Conservation (phyloP, 1,139 yeast genomes). For the Saccharomyces hybrid region DNA sequence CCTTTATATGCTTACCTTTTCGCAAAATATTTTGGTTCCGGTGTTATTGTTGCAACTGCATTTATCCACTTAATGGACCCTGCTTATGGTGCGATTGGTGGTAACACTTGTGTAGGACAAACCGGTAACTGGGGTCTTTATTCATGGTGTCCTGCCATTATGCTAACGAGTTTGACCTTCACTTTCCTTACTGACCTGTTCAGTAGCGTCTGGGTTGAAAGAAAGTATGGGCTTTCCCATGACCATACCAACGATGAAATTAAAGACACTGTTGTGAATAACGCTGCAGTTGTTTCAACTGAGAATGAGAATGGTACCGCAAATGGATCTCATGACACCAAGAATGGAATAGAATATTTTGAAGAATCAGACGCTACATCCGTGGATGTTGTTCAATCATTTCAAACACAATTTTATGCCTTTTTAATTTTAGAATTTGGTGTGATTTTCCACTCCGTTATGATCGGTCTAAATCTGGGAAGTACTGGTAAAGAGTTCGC, state of each 20-base stretch:
- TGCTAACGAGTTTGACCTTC: background rate
- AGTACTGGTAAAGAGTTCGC: slow-evolving; percentile 70
- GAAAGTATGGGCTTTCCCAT: background rate
- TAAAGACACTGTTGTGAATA: background rate
- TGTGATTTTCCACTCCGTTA: slow-evolving; percentile 71
- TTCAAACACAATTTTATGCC: slow-evolving; percentile 24
- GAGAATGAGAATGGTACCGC: background rate
- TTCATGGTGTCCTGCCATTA: slow-evolving; percentile 58
- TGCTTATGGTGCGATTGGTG: slow-evolving; percentile 49
- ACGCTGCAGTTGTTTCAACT: background rate
- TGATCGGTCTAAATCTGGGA: slow-evolving; percentile 68
- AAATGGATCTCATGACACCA: background rate
- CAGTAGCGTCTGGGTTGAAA: background rate
- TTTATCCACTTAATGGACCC: slow-evolving; percentile 79
- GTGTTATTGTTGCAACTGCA: slow-evolving; percentile 86
- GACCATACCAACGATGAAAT: background rate
- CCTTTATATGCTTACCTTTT: slow-evolving; percentile 56
- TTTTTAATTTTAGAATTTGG: slow-evolving; percentile 72
- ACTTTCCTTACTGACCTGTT: background rate
- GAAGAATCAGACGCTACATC: slow-evolving; percentile 8
- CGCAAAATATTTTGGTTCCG: slow-evolving; percentile 83
- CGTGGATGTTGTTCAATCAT: slow-evolving; percentile 34
- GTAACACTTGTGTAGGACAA: slow-evolving; percentile 37
- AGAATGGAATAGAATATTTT: background rate
- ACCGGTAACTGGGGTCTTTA: slow-evolving; percentile 48